These are phyloP conservation scores for Dipteronia dyeriana DNA, from an alignment of 345 rosid genomes.

Conservation along the genomic window DNA sequence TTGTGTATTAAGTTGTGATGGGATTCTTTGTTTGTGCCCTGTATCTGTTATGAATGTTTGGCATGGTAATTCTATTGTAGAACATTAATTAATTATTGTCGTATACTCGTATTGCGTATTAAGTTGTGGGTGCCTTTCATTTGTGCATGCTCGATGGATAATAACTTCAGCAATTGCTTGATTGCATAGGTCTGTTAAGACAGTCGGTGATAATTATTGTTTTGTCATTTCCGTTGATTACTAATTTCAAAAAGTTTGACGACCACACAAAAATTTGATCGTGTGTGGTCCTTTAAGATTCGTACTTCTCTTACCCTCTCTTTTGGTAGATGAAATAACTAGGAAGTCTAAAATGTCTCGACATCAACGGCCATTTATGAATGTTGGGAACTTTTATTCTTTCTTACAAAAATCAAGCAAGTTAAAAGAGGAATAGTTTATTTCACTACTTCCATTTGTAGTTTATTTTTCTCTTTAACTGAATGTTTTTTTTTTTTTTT, in stretches of 20 bases:
- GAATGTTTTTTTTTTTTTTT: too few relatives aligned
- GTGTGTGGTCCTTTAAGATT: background rate
- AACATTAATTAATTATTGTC: background rate
- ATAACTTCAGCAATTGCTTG: conserved; percentile 3
- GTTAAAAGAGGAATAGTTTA: too few relatives aligned
- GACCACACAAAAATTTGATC: background rate
- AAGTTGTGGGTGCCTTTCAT: conserved; percentile 4
- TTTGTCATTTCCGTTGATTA: conserved; percentile 14
- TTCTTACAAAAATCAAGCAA: too few relatives aligned
- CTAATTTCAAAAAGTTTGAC: background rate
- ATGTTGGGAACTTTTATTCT: too few relatives aligned
- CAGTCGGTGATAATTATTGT: background rate
- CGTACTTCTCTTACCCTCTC: background rate
- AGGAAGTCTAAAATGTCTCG: background rate
- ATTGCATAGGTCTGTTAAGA: background rate
- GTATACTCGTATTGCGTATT: background rate
- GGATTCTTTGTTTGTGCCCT: background rate
- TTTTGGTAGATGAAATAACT: conserved; percentile 1
- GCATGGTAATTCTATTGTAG: conserved; percentile 2
- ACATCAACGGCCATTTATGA: background rate
- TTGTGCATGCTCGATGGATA: conserved; percentile 6
- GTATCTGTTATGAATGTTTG: background rate
- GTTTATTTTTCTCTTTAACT: too few relatives aligned
- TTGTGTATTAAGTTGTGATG: background rate
- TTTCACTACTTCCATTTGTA: too few relatives aligned